Evolutionary conservation across 495 filamentous ascomycete genomes (phyloP), one percentile per base, ranked within the genome.

Genomic region (Hyaloscypha variabilis): DNA sequence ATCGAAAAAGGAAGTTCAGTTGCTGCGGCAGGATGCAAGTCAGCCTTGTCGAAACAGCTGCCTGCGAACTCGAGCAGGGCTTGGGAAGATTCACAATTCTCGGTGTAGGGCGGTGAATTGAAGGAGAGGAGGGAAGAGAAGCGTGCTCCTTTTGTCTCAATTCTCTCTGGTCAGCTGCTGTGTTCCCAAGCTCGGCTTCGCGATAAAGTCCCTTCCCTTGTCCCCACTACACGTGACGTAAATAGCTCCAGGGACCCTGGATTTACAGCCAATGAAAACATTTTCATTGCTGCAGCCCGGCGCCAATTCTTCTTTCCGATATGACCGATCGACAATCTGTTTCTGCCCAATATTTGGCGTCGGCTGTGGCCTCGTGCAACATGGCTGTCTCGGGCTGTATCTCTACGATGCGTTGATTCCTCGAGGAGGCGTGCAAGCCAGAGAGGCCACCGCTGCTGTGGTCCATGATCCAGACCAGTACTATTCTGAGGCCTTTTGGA

Each of bases 1-100:
- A 26, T 2, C 23, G 59, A 31, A 60, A 63, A 58, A n/a, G 55
- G 21, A 60, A 66, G 25, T 25, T 26, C 51, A 54, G 26, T 25
- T 54, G 26, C 51, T 54, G 51, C 51, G 51, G 51, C 51, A 30
- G 28, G 34, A n/a, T n/a, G 29, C 19, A 61, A 49, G 58, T 21
- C 58, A 36, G 58, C 36, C 26, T 28, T 24, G 1, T 52, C 14
- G 36, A 50, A 50, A 19, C 1, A n/a, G n/a, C 36, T 61, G 24
- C 58, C n/a, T 26, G 25, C 23, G 39, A 46, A 4, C 39, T 46
- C 17, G 13, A 46, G 31, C 39, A 46, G 2, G 39, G 39, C 17
- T 17, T 46, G 39, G 13, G 39, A 46, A 46, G 39, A 46, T 17
- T 46, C 39, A 46, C 39, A 17, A 17, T 46, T 14, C 11, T 46